A percentile compares a stretch with the other conserved stretches of the same genome.
These are phyloP conservation scores for Phytophthora fragariaefolia DNA, from an alignment of 352 stramenopile species.

Conservation along the genomic window DNA sequence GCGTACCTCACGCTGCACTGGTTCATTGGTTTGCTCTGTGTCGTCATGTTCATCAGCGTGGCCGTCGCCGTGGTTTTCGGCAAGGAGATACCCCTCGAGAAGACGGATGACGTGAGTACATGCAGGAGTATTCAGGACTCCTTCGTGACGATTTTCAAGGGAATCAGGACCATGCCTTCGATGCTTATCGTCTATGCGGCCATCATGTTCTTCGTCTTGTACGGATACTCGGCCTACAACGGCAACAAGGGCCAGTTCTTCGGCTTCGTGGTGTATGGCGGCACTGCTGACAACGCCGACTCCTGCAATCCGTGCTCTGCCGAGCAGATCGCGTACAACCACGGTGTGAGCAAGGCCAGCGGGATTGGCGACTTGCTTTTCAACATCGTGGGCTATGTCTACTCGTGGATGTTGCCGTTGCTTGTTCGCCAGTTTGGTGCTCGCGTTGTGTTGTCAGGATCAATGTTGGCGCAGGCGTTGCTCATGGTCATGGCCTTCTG, in stretches of 20 bases:
- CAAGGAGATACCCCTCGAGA: conserved; percentile 43
- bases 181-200: conserved; percentile 47
- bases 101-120: conserved; percentile 10
- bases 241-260: conserved; percentile 71
- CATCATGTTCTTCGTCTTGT: conserved; percentile 59
- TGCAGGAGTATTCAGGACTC: conserved; percentile 34
- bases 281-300: conserved; percentile 39
- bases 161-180: conserved; percentile 44
- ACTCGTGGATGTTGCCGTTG: conserved; percentile 50
- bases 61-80: conserved; percentile 36
- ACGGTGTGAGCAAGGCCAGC: conserved; percentile 57
- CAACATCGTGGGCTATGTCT: conserved; percentile 47
- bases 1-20: conserved; percentile 44
- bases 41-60: conserved; percentile 41
- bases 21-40: conserved; percentile 49
- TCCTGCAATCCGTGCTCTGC: conserved; percentile 37
- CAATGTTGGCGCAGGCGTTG: conserved; percentile 38
- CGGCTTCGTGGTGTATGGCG: conserved; percentile 34
- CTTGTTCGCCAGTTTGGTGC: conserved; percentile 51
- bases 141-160: conserved; percentile 46
- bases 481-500: conserved; percentile 46
- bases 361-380: conserved; percentile 40
- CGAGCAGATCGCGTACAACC: conserved; percentile 49
- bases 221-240: conserved; percentile 72
- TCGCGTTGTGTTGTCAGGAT: conserved; percentile 39